These are phyloP conservation scores for Purpureocillium lavendulum DNA, from an alignment of 2,329 filamentous ascomycete genomes.

Conservation along the genomic window DNA sequence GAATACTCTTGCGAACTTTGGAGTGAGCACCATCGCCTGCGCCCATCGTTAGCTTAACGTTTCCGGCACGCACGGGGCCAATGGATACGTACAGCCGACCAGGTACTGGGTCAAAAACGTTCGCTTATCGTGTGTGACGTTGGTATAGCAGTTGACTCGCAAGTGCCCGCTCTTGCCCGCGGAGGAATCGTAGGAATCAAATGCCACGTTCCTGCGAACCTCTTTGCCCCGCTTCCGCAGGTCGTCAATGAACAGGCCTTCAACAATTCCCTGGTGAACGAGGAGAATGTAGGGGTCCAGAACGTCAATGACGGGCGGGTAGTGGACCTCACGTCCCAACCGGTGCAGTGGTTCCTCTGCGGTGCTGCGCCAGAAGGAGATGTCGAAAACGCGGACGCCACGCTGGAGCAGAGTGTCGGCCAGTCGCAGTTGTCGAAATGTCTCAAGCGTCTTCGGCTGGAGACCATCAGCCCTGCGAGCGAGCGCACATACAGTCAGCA, in stretches of 20 bases:
- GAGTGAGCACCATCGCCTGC: constrained; percentile 65
- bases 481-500: constrained; percentile 9
- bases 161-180: constrained; percentile 33
- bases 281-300: constrained; percentile 49
- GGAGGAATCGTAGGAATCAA: constrained; percentile 45
- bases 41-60: neutral
- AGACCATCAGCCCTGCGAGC: constrained; percentile 55
- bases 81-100: constrained; percentile 49
- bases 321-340: constrained; percentile 59
- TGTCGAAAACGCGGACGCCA: constrained; percentile 65
- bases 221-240: constrained; percentile 54
- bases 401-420: constrained; percentile 59
- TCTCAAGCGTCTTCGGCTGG: constrained; percentile 73
- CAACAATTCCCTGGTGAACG: constrained; percentile 68
- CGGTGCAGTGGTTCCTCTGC: constrained; percentile 44
- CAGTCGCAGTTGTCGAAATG: constrained; percentile 64
- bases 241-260: constrained; percentile 62
- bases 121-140: constrained; percentile 40
- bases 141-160: constrained; percentile 42
- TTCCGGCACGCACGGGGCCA: neutral
- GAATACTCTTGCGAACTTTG: constrained; percentile 58
- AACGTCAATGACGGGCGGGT: constrained; percentile 52
- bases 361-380: constrained; percentile 60
- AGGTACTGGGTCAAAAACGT: constrained; percentile 53
- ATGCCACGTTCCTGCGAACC: constrained; percentile 56